These are phyloP conservation scores for Phyllosticta ampelicida DNA, from an alignment of 2,329 filamentous ascomycete species.

Conservation along the genomic window DNA sequence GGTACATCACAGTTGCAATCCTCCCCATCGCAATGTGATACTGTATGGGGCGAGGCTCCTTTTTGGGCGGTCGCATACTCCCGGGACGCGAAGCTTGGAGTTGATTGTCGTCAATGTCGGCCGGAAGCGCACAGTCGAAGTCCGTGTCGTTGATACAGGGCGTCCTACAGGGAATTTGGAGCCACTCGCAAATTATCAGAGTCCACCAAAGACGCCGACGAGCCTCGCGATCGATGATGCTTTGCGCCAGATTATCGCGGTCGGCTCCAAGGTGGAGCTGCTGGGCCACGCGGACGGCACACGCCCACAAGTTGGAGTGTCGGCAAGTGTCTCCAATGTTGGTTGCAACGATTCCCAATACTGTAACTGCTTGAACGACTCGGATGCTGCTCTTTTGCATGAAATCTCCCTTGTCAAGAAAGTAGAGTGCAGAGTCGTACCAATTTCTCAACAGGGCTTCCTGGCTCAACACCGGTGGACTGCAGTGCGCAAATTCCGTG, in stretches of 20 bases:
- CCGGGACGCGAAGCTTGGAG: constrained; percentile 4
- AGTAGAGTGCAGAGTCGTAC: constrained; percentile 12
- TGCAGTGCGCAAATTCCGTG: constrained; percentile 8
- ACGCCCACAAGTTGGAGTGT: constrained; percentile 13
- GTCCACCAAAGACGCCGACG: constrained; percentile 14
- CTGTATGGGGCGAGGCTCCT: constrained; percentile 9
- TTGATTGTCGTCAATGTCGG: constrained; percentile 11
- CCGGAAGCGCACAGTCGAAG: constrained; percentile 12
- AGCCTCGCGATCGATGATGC: constrained; percentile 9
- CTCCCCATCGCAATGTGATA: constrained; percentile 13
- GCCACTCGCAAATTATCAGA: constrained; percentile 13
- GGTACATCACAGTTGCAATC: constrained; percentile 11
- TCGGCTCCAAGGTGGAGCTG: constrained; percentile 12
- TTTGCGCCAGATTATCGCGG: constrained; percentile 3
- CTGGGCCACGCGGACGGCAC: constrained; percentile 11
- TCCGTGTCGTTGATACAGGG: constrained; percentile 13
- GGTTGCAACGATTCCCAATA: constrained; percentile 12
- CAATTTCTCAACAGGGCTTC: constrained; percentile 10
- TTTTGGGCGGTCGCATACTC: neutral
- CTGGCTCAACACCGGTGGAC: constrained; percentile 2
- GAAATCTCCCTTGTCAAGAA: constrained; percentile 12
- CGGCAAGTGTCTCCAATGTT: constrained; percentile 13
- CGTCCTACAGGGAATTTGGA: constrained; percentile 8
- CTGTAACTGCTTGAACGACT: constrained; percentile 9
- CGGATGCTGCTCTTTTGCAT: constrained; percentile 9